Base-by-base conservation (phyloP, 257 asterid species). In the Capsicum rhomboideum region DNA sequence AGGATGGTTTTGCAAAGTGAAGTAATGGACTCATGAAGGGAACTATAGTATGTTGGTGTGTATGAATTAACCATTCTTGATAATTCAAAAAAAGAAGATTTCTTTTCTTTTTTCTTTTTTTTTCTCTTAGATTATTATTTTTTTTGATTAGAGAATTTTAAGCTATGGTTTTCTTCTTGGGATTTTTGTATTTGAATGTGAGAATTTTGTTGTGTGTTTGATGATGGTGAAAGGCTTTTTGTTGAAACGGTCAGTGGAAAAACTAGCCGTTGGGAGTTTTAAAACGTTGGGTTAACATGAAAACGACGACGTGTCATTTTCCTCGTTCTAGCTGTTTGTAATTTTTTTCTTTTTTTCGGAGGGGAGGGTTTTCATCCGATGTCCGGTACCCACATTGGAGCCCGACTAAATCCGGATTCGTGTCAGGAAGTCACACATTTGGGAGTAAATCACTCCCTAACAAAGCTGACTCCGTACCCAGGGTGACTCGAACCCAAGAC, bases 1-100 rank as follows among this genome's bases (percentile, higher is more conserved):
- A 96, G 94, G 66, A 96, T 88, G 59, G 84, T 93, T 83, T 93
- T 94, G 93, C 99, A 96, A 81, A 95, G 88, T 59, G 99, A 93
- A 85, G 97, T 87, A 84, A 96, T 91, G 64, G 99, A 94, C 37
- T 94, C 98, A 44, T 93, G 98, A 49, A 96, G 89, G 11, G 98
- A 90, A n/a, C 93, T 87, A 88, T 94, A 96, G 90, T 93, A 96
- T 18, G 96, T 88, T 42, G 98, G 98, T 29, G 97, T 94, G 87
- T 96, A 96, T 83, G 93, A 49, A 86, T 91, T 87, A 85, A 91
- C 90, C 99, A 96, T 95, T 87, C 82, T 82, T 83, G 46, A 66
- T 11, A 23, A 49, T 20, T 3, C 9, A 13, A n/a, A 23, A 61
- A 72, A 21, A 1, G 2, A 44, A 28, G 3, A 4, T 1, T 21